Conservation (phyloP, 148 eudicot species). For the Vaccinium vitisidaea region DNA sequence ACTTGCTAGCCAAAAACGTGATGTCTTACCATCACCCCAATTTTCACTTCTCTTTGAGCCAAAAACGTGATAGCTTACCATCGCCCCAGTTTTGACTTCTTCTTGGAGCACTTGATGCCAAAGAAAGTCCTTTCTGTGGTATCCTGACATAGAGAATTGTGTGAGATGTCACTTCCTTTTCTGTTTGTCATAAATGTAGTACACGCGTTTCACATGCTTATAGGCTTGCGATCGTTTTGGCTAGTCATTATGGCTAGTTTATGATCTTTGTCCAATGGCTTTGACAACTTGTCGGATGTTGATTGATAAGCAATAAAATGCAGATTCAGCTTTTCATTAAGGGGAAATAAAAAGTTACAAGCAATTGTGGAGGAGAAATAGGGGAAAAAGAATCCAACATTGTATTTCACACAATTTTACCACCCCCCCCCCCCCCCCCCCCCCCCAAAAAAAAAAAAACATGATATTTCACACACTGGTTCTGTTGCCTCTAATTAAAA, state of each 20-base stretch:
- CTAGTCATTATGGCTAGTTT: background rate
- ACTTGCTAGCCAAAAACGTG: no score
- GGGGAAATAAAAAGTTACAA: background rate
- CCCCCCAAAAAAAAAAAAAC: no score
- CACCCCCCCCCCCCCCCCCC: no score
- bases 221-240: background rate
- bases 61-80: no score
- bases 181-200: background rate
- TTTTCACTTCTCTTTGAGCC: background rate
- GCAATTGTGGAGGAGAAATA: background rate
- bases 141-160: background rate
- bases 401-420: background rate
- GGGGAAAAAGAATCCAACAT: background rate
- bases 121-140: no score
- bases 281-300: background rate
- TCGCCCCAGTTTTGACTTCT: no score
- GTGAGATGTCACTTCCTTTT: background rate
- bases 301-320: background rate
- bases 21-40: no score
- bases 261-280: background rate
- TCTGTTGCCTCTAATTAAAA: background rate
- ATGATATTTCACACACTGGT: background rate
- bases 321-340: no score
- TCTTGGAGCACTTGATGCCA: no score
- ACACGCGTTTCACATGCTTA: background rate